Percentiles rank a stretch among this genome's conserved stretches.
Conservation (phyloP, 257 asterid genomes). For the Przewalskia tangutica region DNA sequence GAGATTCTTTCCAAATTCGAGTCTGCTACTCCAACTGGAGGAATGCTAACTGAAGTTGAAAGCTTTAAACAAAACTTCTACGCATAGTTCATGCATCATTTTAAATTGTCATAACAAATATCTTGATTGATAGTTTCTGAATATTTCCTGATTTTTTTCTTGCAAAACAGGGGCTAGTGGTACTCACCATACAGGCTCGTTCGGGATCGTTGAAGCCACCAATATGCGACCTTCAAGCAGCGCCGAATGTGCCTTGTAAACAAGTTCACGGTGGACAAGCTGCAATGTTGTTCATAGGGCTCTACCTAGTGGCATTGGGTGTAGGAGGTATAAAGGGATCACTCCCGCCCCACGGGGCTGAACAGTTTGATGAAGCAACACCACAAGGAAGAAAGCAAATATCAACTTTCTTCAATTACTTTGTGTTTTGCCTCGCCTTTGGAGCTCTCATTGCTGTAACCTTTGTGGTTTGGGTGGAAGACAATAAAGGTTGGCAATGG, state of each 20-base stretch:
- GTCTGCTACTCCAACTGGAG: background rate
- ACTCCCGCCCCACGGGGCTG: constrained; percentile 70
- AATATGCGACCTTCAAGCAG: constrained; percentile 24
- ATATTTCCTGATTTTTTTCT: too few species aligned
- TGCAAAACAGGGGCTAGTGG: constrained; percentile 48
- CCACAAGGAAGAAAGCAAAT: constrained; percentile 62
- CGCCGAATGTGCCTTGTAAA: constrained; percentile 25
- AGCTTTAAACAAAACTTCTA: background rate
- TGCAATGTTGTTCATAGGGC: constrained; percentile 60
- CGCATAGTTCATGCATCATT: background rate
- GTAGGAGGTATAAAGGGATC: constrained; percentile 87
- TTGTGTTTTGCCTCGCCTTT: constrained; percentile 56
- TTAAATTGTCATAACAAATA: background rate
- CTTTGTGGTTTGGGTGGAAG: constrained; percentile 77
- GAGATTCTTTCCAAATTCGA: background rate
- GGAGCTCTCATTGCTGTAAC: constrained; percentile 81
- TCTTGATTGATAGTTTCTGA: background rate
- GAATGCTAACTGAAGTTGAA: background rate
- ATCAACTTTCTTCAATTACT: constrained; percentile 80
- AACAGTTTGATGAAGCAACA: constrained; percentile 58
- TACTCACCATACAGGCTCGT: constrained; percentile 73
- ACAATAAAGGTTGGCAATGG: constrained; percentile 95
- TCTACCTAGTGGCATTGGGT: constrained; percentile 66
- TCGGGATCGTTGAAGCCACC: constrained; percentile 50
- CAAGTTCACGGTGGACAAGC: constrained; percentile 66